phyloP scores from a whole-genome alignment of 345 rosid genomes.

The Eucalyptus guilfoylei region DNA sequence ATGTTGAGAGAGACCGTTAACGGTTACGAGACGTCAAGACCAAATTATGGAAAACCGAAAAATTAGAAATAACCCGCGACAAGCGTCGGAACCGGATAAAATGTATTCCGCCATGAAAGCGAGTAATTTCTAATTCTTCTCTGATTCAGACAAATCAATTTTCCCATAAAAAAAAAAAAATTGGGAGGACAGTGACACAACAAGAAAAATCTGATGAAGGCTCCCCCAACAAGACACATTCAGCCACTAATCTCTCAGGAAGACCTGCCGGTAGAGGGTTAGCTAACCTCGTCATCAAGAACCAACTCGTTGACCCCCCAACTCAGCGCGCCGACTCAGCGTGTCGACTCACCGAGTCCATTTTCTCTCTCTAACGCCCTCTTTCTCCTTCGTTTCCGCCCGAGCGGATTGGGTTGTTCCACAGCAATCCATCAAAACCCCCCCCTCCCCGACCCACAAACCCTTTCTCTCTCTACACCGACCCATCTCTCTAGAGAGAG shows the following conservation, averaged over 20 bases:
- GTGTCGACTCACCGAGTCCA: background rate
- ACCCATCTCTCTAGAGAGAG: background rate
- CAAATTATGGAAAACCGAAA: accelerated
- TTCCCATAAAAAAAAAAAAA: background rate
- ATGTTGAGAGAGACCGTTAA: accelerated
- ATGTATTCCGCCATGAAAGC: background rate
- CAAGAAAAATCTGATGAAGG: background rate
- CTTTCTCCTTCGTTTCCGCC: background rate
- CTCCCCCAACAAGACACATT: background rate
- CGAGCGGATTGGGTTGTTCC: background rate
- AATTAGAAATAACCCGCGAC: accelerated
- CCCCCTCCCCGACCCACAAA: background rate
- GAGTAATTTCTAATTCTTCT: background rate
- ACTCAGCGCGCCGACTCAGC: background rate
- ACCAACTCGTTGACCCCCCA: background rate
- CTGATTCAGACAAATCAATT: background rate
- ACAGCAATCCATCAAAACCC: background rate
- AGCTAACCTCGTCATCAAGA: background rate
- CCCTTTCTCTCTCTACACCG: background rate
- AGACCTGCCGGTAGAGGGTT: background rate
- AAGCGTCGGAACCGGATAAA: accelerated
- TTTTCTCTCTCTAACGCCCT: no score
- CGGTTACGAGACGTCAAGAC: background rate
- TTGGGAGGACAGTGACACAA: background rate
- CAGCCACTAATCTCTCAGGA: background rate